Evolutionary conservation across 75 land plant species (phyloP).

Genomic region (Isoetes taiwanensis): DNA sequence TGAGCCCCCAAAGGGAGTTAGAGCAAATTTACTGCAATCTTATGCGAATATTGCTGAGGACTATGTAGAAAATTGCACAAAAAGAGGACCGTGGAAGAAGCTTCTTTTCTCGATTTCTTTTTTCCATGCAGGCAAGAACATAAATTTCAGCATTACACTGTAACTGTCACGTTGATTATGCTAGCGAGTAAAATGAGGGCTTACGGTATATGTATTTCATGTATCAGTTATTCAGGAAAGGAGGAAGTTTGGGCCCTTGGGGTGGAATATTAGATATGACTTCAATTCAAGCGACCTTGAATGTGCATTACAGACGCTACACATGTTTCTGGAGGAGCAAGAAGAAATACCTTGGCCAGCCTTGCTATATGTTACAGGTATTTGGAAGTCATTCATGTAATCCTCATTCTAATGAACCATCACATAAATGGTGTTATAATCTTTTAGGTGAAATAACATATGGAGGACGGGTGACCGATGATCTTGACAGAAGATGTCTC

Average conservation of each 20-base stretch:
- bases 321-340: constrained; percentile 28
- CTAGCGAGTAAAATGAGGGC: no score
- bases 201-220: background rate
- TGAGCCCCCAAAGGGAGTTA: constrained; percentile 27
- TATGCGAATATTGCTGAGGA: constrained; percentile 19
- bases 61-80: constrained; percentile 21
- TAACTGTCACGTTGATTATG: no score
- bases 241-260: constrained; percentile 28
- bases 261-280: constrained; percentile 31
- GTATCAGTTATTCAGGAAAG: constrained; percentile 22
- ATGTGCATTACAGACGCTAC: constrained; percentile 23
- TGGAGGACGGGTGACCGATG: constrained; percentile 26
- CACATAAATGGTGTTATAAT: no score
- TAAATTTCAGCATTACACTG: no score
- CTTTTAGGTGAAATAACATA: constrained; percentile 27
- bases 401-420: no score
- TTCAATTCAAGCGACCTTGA: constrained; percentile 28
- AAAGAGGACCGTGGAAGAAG: constrained; percentile 24
- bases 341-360: constrained; percentile 31
- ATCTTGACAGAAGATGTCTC: constrained; percentile 21
- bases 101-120: constrained; percentile 27
- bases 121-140: constrained; percentile 20
- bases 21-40: constrained; percentile 25
- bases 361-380: constrained; percentile 29
- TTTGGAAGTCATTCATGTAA: background rate